Evolutionary conservation across 495 filamentous ascomycete genomes (phyloP).

Genomic region (Gamarada debralockiae): DNA sequence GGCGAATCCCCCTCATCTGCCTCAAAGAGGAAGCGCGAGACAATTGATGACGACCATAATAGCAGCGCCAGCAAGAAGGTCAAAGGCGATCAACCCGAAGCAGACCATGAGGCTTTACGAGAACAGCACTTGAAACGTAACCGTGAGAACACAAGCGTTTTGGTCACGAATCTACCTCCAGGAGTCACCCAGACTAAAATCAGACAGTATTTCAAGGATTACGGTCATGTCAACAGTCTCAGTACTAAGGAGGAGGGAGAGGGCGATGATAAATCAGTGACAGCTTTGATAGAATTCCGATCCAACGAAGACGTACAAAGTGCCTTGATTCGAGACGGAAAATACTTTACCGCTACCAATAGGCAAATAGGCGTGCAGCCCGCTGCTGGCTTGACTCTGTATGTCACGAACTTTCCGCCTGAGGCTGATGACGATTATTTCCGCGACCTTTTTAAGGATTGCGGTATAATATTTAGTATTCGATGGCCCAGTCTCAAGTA

Average conservation of each 20-base stretch:
- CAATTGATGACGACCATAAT: slow-evolving; percentile 22
- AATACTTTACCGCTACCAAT: slow-evolving; percentile 65
- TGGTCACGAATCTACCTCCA: slow-evolving; percentile 70
- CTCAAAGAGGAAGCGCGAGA: slow-evolving; percentile 68
- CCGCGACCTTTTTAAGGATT: slow-evolving; percentile 67
- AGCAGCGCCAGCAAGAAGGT: slow-evolving; percentile 51
- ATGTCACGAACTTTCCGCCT: slow-evolving; percentile 87
- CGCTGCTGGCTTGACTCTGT: slow-evolving; percentile 74
- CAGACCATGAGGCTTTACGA: slow-evolving; percentile 25
- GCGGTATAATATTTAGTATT: slow-evolving; percentile 78
- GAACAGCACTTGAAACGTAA: slow-evolving; percentile 61
- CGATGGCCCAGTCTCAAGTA: slow-evolving; percentile 89
- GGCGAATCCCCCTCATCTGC: slow-evolving; percentile 7
- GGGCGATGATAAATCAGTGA: slow-evolving; percentile 51
- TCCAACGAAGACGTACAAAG: slow-evolving; percentile 71
- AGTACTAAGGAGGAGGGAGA: slow-evolving; percentile 57
- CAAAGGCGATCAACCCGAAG: slow-evolving; percentile 44
- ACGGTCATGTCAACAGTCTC: slow-evolving; percentile 75
- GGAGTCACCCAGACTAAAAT: slow-evolving; percentile 66
- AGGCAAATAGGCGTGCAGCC: slow-evolving; percentile 66
- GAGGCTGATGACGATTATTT: slow-evolving; percentile 79
- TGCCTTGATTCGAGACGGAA: slow-evolving; percentile 76
- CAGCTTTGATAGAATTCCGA: slow-evolving; percentile 82
- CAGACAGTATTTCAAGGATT: slow-evolving; percentile 86
- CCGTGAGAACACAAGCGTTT: slow-evolving; percentile 81